A percentile compares a stretch with the other conserved stretches of the same genome.
Evolutionary conservation across 2,329 filamentous ascomycete species (phyloP).

Genomic region (Diaporthe sp.): DNA sequence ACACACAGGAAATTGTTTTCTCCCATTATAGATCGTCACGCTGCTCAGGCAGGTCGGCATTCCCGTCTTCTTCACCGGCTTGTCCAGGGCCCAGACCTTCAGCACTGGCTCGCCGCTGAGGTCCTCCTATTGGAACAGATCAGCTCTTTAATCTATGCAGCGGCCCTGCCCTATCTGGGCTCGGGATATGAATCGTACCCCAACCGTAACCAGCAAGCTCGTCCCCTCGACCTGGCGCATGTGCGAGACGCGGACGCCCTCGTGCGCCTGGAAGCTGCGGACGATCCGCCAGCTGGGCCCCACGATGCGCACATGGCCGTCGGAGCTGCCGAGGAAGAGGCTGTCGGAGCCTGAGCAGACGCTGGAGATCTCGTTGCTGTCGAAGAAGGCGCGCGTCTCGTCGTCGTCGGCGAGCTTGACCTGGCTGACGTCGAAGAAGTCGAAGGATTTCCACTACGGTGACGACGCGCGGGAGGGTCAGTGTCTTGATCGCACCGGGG

Average conservation of each 20-base stretch:
- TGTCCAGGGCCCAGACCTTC: slow-evolving; percentile 98
- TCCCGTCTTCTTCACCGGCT: slow-evolving; percentile 92
- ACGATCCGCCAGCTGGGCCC: slow-evolving; percentile 89
- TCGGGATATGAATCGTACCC: slow-evolving; percentile 55
- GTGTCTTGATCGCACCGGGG: not conserved
- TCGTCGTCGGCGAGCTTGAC: slow-evolving; percentile 85
- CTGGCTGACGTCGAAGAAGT: slow-evolving; percentile 97
- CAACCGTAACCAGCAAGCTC: slow-evolving; percentile 84
- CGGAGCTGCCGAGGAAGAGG: slow-evolving; percentile 87
- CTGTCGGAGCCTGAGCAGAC: slow-evolving; percentile 89
- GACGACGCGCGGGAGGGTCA: not conserved
- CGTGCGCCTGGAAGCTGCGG: slow-evolving; percentile 88
- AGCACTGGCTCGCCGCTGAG: slow-evolving; percentile 87
- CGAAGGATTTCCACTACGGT: slow-evolving; percentile 96
- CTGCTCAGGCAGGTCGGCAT: slow-evolving; percentile 90
- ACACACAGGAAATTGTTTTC: slow-evolving; percentile 83
- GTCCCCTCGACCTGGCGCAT: slow-evolving; percentile 94
- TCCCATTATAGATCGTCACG: slow-evolving; percentile 86
- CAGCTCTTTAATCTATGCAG: slow-evolving; percentile 41
- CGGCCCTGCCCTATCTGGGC: not conserved
- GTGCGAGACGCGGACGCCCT: slow-evolving; percentile 83
- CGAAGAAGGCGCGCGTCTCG: slow-evolving; percentile 77
- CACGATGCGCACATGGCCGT: slow-evolving; percentile 90
- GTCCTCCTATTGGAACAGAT: slow-evolving; percentile 74
- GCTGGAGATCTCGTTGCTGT: slow-evolving; percentile 85